Evolutionary conservation across 805 yeast genomes (phyloP), one percentile per base, ranked within the genome.

Genomic region (Lipomyces spencermartinsiae): DNA sequence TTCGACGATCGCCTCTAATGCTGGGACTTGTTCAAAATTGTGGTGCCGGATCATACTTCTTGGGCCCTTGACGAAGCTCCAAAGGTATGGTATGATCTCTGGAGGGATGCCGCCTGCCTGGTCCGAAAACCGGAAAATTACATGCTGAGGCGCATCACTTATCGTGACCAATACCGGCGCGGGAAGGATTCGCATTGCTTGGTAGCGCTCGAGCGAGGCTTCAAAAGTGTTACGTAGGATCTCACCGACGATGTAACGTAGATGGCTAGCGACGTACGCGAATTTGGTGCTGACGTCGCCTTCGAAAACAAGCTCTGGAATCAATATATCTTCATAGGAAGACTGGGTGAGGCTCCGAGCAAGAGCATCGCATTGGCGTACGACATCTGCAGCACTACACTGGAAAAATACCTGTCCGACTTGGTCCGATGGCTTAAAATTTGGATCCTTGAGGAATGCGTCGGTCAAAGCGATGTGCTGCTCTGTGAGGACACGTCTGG

Each of bases 401-500:
- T 87, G 84, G 71, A 91, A 87, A 75, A 92, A 92, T 16, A 95
- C 92, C 74, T 91, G 97, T 39, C 98, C 89, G 57, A 82, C 79
- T 65, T 81, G 82, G 54, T 73, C 76, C 4, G 75, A 72, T 53
- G 74, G 75, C 35, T 70, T 68, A 82, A 16, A 90, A 85, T 76
- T 84, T 82, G 57, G 80, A 66, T 84, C 78, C 62, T 80, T 79
- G 16, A 25, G 19, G 77, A 86, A 89, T 68, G 90, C 86, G 46
- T 87, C 85, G 0, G 97, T 86, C 62, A 95, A 83, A 9, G 95
- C 87, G 51, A 92, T 80, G 79, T 95, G 98, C 77, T 94, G 97
- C 79, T 94, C 97, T 56, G 92, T 92, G 70, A 94, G 89, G 59
- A 94, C 89, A 73, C 98, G 83, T 79, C 99, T 83, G 73, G 97